Conservation (phyloP, 208 protist species). For the Trichomonas tenax region DNA sequence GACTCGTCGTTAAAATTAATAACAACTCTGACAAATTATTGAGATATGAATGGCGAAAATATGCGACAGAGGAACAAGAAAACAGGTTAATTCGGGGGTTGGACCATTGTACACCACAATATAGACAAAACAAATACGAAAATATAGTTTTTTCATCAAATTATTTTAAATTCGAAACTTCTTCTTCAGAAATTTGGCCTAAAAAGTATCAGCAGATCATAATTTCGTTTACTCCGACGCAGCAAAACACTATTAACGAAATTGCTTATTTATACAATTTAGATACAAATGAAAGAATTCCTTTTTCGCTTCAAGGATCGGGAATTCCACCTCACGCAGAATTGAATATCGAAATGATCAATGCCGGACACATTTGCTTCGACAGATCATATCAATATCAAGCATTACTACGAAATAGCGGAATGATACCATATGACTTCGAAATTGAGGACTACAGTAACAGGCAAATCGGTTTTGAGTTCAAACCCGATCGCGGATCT, state of each 20-base stretch:
- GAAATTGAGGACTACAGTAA: background rate
- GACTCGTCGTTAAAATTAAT: background rate
- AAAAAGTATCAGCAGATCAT: background rate
- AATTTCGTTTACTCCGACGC: background rate
- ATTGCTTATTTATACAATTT: background rate
- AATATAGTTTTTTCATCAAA: background rate
- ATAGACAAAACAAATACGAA: background rate
- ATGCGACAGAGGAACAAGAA: background rate
- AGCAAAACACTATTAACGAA: background rate
- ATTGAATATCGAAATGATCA: background rate
- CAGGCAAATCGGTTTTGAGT: background rate
- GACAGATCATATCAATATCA: background rate
- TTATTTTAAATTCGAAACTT: background rate
- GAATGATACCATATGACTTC: background rate
- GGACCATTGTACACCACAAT: background rate
- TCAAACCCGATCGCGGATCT: background rate
- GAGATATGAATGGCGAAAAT: constrained; percentile 1
- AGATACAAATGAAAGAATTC: background rate
- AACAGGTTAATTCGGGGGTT: background rate
- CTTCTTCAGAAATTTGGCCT: background rate
- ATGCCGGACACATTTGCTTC: background rate
- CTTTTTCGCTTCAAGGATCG: background rate
- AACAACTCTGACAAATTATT: background rate
- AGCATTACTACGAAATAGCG: background rate
- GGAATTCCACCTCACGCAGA: background rate